Evolutionary conservation across 2,329 filamentous ascomycete genomes (phyloP).

Genomic region (Purpureocillium takamizusanense): DNA sequence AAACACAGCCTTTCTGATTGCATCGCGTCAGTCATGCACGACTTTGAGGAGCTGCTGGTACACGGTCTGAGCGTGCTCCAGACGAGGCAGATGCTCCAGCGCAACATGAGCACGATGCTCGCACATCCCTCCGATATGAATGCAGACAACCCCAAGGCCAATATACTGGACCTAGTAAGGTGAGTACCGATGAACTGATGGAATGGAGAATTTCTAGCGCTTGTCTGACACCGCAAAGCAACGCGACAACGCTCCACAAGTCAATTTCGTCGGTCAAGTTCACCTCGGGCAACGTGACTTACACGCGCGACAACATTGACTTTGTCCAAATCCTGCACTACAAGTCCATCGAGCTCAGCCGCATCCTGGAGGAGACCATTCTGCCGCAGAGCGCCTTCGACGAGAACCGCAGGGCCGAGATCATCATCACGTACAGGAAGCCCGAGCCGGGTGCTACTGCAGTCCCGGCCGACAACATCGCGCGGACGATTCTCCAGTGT

Average conservation of each 20-base stretch:
- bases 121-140: not conserved
- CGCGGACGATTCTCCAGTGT: slow-evolving; percentile 1
- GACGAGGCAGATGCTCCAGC: not conserved
- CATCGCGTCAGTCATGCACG: not conserved
- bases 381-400: slow-evolving; percentile 1
- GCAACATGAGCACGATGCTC: slow-evolving; percentile 2
- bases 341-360: slow-evolving; percentile 1
- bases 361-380: slow-evolving; percentile 1
- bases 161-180: not conserved
- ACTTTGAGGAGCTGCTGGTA: slow-evolving; percentile 1
- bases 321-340: slow-evolving; percentile 3
- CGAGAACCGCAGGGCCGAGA: not conserved
- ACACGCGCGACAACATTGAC: slow-evolving; percentile 1
- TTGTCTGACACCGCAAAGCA: not conserved
- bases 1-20: not conserved
- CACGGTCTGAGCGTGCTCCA: slow-evolving; percentile 1
- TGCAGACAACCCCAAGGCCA: not conserved
- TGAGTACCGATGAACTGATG: not conserved
- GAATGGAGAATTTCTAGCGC: not conserved
- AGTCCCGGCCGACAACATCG: not conserved
- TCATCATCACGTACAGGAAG: slow-evolving; percentile 1
- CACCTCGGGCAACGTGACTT: not conserved
- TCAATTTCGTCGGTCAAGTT: not conserved
- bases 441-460: not conserved
- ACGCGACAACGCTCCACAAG: not conserved